Percentiles rank a stretch among this genome's conserved stretches.
These are phyloP conservation scores for Peltaster fructicola DNA, from an alignment of 2,329 filamentous ascomycete species.

Conservation along the genomic window DNA sequence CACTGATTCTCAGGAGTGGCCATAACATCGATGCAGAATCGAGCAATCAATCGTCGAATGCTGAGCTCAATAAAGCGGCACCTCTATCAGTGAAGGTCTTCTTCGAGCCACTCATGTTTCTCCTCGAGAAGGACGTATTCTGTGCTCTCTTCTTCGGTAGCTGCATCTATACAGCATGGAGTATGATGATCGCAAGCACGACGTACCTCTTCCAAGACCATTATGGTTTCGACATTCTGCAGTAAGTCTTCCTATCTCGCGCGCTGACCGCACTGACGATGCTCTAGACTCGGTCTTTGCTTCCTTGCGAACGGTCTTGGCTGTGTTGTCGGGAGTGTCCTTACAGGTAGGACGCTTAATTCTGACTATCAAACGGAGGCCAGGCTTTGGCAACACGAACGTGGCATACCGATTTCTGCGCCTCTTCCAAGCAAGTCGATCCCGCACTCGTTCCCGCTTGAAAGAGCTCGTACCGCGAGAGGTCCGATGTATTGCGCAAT, in stretches of 20 bases:
- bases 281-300: constrained; percentile 1
- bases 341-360: constrained; percentile 1
- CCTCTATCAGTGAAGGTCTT: too few relatives aligned
- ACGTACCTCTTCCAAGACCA: background rate
- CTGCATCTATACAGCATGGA: constrained; percentile 2
- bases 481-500: constrained; percentile 1
- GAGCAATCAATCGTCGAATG: too few relatives aligned
- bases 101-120: constrained; percentile 14
- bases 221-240: background rate
- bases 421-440: too few relatives aligned
- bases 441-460: too few relatives aligned
- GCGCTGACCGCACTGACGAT: too few relatives aligned
- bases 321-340: constrained; percentile 1
- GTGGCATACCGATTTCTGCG: too few relatives aligned
- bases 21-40: too few relatives aligned
- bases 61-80: too few relatives aligned
- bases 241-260: constrained; percentile 1
- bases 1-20: too few relatives aligned
- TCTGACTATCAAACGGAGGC: constrained; percentile 1
- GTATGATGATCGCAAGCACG: constrained; percentile 2
- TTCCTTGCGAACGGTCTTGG: constrained; percentile 2
- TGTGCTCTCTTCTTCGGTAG: constrained; percentile 1
- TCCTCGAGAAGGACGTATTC: constrained; percentile 10
- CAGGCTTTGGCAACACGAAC: too few relatives aligned
- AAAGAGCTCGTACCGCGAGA: background rate